Evolutionary conservation across 139 green algal species (phyloP).

Genomic region (Parachlorella kessleri): DNA sequence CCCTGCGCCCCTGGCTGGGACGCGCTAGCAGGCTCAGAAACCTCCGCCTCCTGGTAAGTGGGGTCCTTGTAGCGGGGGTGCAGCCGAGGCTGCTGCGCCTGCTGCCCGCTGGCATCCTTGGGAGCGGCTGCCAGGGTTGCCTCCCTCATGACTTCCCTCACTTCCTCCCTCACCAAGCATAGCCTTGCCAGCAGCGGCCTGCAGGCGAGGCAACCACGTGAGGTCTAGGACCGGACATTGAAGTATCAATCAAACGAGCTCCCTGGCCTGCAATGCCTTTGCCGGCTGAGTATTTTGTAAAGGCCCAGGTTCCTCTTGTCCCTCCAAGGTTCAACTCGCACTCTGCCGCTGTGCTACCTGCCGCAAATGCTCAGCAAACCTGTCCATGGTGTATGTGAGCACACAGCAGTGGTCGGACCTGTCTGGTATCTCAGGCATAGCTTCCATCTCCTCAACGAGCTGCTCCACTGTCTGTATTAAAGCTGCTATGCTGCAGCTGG

Average conservation of each 20-base stretch:
- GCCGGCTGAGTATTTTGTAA: too few relatives aligned
- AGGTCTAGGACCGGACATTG: too few relatives aligned
- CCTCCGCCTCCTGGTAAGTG: neutral
- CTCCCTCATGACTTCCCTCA: neutral
- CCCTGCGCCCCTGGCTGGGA: neutral
- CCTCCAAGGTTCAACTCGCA: too few relatives aligned
- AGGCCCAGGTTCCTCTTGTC: too few relatives aligned
- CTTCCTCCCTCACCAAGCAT: slow-evolving; percentile 18
- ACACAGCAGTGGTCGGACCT: too few relatives aligned
- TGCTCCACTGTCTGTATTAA: neutral
- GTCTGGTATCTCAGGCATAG: neutral
- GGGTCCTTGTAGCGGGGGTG: neutral
- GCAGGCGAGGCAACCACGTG: too few relatives aligned
- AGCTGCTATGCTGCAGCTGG: neutral
- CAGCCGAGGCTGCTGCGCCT: neutral
- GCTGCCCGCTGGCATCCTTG: too few relatives aligned
- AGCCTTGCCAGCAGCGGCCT: slow-evolving; percentile 7
- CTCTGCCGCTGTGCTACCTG: too few relatives aligned
- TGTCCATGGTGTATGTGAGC: too few relatives aligned
- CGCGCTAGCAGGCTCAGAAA: neutral
- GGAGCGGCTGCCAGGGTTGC: neutral
- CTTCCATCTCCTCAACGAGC: slow-evolving; percentile 8
- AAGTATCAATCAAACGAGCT: too few relatives aligned
- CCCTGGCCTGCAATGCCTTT: too few relatives aligned
- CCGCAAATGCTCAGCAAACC: too few relatives aligned